A percentile compares a stretch with the other conserved stretches of the same genome.
phyloP scores from a whole-genome alignment of 2,329 filamentous ascomycete genomes.

The Aureobasidium sp. region DNA sequence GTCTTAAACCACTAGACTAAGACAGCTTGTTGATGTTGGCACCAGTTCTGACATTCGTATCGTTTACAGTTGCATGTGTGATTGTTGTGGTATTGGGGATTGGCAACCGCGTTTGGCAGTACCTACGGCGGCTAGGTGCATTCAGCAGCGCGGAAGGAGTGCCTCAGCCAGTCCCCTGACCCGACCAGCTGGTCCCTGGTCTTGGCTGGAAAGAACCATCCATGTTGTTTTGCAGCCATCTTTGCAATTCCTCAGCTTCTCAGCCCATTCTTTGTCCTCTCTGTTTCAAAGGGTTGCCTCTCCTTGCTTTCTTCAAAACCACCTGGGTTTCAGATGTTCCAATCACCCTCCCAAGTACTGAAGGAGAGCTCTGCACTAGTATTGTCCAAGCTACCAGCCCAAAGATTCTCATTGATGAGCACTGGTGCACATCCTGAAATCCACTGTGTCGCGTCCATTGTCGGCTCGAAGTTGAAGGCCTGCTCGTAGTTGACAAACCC shows the following conservation, averaged over 20 bases:
- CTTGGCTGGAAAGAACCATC: not conserved
- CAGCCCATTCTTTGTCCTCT: not conserved
- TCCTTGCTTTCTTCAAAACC: not conserved
- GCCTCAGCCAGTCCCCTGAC: not conserved
- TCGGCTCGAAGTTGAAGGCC: constrained; percentile 8
- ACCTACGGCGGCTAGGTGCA: constrained; percentile 5
- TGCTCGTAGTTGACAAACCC: constrained; percentile 1
- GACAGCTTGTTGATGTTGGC: not conserved
- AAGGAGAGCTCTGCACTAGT: constrained; percentile 10
- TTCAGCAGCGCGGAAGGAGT: not conserved
- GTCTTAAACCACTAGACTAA: constrained; percentile 15
- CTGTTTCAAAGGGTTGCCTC: not conserved
- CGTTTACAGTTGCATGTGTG: not conserved
- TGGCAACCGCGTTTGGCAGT: not conserved
- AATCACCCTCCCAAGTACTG: constrained; percentile 10
- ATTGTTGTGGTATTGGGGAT: not conserved
- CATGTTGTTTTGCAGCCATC: not conserved
- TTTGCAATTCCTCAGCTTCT: not conserved
- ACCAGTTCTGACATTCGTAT: not conserved
- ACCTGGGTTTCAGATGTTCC: not conserved
- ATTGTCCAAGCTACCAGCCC: constrained; percentile 15
- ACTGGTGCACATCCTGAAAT: constrained; percentile 9
- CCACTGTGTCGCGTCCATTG: constrained; percentile 9
- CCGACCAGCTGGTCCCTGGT: not conserved
- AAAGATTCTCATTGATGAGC: constrained; percentile 12